Percentiles rank a stretch among this genome's conserved stretches.
phyloP scores from a whole-genome alignment of 148 eudicot species.

The Cornus controversa region DNA sequence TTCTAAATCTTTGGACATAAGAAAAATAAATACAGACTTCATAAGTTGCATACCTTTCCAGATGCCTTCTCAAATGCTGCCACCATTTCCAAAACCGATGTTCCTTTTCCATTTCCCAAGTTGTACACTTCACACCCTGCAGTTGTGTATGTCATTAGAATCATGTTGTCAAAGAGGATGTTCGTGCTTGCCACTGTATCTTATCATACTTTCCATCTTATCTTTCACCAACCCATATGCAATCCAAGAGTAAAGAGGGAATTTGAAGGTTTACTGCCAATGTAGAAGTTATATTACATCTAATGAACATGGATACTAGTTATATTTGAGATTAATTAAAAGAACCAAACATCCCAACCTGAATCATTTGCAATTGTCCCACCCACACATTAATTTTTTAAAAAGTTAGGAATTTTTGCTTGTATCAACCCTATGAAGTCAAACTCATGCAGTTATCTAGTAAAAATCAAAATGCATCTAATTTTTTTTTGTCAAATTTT shows the following conservation, averaged over 20 bases:
- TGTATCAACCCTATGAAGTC: neutral
- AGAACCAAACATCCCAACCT: too few species aligned
- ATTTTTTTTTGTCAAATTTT: too few species aligned
- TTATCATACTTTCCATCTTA: neutral
- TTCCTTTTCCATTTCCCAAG: slow-evolving; percentile 94
- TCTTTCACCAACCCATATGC: too few species aligned
- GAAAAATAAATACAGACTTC: slow-evolving; percentile 2
- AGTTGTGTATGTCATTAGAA: slow-evolving; percentile 9
- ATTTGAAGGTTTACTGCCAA: too few species aligned
- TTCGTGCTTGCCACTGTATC: neutral
- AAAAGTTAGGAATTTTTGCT: too few species aligned
- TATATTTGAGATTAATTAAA: too few species aligned
- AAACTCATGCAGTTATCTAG: too few species aligned
- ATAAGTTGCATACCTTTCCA: slow-evolving; percentile 63
- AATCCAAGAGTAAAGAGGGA: too few species aligned
- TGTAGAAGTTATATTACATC: too few species aligned
- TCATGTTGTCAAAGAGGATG: neutral
- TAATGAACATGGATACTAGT: too few species aligned
- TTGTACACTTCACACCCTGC: slow-evolving; percentile 95
- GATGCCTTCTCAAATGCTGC: slow-evolving; percentile 95
- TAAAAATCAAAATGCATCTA: neutral
- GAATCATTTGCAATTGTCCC: neutral
- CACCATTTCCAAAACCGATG: slow-evolving; percentile 94
- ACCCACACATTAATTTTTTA: too few species aligned
- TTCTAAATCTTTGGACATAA: neutral